A percentile compares a stretch with the other conserved stretches of the same genome.
These are phyloP conservation scores for Ceratocystiopsis sp. DNA, from an alignment of 2,329 filamentous ascomycete genomes.

Conservation along the genomic window DNA sequence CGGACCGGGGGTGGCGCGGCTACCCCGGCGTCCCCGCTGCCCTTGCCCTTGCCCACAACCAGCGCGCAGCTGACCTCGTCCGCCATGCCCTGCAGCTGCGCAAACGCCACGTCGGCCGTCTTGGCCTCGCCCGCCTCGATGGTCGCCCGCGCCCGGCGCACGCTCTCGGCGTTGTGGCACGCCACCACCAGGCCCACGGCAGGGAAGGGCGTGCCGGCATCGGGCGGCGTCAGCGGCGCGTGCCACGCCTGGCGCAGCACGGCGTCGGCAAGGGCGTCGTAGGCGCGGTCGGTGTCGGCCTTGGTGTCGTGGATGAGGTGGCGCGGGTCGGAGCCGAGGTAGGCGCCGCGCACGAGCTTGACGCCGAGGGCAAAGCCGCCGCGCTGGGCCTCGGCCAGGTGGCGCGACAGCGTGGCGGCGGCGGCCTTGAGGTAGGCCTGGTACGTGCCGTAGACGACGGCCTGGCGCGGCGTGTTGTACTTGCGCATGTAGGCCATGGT, in stretches of 20 bases:
- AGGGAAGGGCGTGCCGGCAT: slow-evolving; percentile 27
- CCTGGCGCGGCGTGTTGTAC: slow-evolving; percentile 50
- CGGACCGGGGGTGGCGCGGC: slow-evolving; percentile 12
- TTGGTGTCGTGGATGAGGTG: slow-evolving; percentile 57
- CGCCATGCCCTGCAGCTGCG: slow-evolving; percentile 88
- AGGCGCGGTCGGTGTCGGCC: slow-evolving; percentile 51
- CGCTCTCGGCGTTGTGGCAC: slow-evolving; percentile 64
- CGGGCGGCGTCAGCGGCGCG: slow-evolving; percentile 25
- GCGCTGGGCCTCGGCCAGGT: slow-evolving; percentile 40
- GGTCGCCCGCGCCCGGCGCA: slow-evolving; percentile 37
- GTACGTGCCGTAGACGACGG: slow-evolving; percentile 66
- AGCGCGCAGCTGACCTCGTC: slow-evolving; percentile 69
- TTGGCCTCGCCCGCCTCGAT: slow-evolving; percentile 26
- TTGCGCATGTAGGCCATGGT: slow-evolving; percentile 58
- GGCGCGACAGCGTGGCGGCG: slow-evolving; percentile 35
- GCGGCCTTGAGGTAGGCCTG: slow-evolving; percentile 58
- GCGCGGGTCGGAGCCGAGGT: slow-evolving; percentile 52
- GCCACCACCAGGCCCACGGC: slow-evolving; percentile 53
- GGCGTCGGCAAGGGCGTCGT: slow-evolving; percentile 52
- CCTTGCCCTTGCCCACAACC: slow-evolving; percentile 12
- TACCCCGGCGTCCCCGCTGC: slow-evolving; percentile 4
- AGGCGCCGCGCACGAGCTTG: slow-evolving; percentile 62
- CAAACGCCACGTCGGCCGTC: slow-evolving; percentile 38
- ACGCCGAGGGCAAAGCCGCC: slow-evolving; percentile 52
- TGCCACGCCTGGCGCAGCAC: slow-evolving; percentile 50